phyloP scores from a whole-genome alignment of 148 eudicot genomes.

The Pouteria glomerata region DNA sequence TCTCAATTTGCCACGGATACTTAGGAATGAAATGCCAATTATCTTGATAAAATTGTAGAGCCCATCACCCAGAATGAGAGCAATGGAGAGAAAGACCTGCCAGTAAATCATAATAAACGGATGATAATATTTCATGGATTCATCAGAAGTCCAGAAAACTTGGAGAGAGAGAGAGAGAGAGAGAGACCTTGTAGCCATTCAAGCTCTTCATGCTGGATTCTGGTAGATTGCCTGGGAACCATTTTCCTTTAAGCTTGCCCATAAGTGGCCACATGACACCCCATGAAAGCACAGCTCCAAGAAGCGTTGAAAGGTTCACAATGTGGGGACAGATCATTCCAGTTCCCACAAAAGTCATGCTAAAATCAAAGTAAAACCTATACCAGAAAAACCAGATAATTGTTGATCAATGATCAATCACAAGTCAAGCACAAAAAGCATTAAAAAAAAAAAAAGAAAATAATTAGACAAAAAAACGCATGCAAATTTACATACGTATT shows the following conservation, averaged over 20 bases:
- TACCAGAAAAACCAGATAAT: background rate
- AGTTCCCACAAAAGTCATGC: conserved; percentile 71
- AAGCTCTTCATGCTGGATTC: conserved; percentile 66
- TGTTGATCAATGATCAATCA: background rate
- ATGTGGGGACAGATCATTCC: conserved; percentile 78
- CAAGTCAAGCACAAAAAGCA: background rate
- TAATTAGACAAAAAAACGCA: background rate
- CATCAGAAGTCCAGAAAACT: too few relatives aligned
- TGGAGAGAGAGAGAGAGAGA: conserved; percentile 8
- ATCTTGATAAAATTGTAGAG: conserved; percentile 57
- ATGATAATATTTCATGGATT: background rate
- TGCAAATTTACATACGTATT: conserved; percentile 24
- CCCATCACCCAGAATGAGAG: conserved; percentile 77
- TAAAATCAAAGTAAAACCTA: conserved; percentile 79
- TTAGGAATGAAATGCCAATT: conserved; percentile 29
- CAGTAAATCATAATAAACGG: conserved; percentile 3
- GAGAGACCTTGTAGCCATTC: conserved; percentile 63
- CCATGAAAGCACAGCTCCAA: conserved; percentile 74
- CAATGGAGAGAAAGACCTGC: conserved; percentile 75
- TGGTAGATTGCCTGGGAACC: conserved; percentile 49
- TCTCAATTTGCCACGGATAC: conserved; percentile 24
- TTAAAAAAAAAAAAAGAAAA: background rate
- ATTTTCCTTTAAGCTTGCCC: conserved; percentile 41
- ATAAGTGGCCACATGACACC: conserved; percentile 85
- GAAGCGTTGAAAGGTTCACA: conserved; percentile 62